Conservation (phyloP, 2,329 filamentous ascomycete genomes). For the Byssoonygena ceratinophila region DNA sequence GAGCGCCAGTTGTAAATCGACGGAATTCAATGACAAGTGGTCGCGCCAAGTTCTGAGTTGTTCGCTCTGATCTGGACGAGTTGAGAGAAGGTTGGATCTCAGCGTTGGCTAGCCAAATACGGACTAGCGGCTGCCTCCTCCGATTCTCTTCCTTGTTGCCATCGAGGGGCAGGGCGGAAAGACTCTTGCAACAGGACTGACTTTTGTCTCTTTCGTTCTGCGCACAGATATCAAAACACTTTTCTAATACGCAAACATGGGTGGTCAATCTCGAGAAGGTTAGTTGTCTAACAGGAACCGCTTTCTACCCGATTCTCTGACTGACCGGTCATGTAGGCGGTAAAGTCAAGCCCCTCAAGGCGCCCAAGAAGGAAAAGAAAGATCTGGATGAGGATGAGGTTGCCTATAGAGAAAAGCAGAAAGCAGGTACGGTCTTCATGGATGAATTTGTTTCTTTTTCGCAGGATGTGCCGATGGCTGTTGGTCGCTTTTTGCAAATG, state of each 20-base stretch:
- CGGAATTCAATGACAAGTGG: slow-evolving; percentile 1
- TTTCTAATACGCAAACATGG: slow-evolving; percentile 42
- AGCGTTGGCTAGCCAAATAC: background rate
- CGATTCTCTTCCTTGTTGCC: background rate
- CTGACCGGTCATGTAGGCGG: no score
- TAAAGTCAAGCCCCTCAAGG: slow-evolving; percentile 78
- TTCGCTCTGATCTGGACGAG: background rate
- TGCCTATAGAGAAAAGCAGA: slow-evolving; percentile 74
- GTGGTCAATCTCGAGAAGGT: slow-evolving; percentile 59
- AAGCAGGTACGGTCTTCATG: slow-evolving; percentile 53
- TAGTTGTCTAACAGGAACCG: slow-evolving; percentile 17
- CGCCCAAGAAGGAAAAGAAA: slow-evolving; percentile 71
- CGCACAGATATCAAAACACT: background rate
- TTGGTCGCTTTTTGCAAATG: no score
- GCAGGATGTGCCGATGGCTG: background rate
- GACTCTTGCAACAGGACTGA: background rate
- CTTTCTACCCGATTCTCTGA: no score
- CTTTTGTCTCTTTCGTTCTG: background rate
- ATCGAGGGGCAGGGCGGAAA: background rate
- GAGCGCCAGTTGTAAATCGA: background rate
- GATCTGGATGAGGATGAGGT: slow-evolving; percentile 81
- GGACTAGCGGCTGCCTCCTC: background rate
- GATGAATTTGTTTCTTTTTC: background rate
- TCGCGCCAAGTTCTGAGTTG: slow-evolving; percentile 8
- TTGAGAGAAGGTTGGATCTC: background rate